These are phyloP conservation scores for Pleurotus eryngii DNA, from an alignment of 768 basidiomycete genomes.

Conservation along the genomic window DNA sequence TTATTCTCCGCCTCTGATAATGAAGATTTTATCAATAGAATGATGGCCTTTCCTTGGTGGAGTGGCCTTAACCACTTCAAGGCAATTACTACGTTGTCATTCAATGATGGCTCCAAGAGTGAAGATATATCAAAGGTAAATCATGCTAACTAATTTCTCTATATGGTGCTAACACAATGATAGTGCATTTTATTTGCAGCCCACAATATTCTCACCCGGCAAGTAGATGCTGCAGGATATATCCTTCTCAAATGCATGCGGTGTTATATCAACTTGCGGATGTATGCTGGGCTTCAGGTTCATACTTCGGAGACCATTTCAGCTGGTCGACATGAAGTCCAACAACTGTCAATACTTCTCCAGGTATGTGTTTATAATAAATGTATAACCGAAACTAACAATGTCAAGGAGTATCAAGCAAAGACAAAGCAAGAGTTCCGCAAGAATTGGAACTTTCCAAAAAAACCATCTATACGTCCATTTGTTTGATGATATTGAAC, in stretches of 20 bases:
- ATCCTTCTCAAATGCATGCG: slow-evolving; percentile 23
- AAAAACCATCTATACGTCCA: slow-evolving; percentile 31
- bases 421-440: slow-evolving; percentile 9
- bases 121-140: slow-evolving; percentile 32
- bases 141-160: background rate
- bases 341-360: slow-evolving; percentile 14
- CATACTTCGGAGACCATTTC: slow-evolving; percentile 26
- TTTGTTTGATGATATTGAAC: slow-evolving; percentile 25
- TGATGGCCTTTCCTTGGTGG: slow-evolving; percentile 29
- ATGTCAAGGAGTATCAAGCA: background rate
- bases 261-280: slow-evolving; percentile 27
- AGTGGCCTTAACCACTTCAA: slow-evolving; percentile 29
- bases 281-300: slow-evolving; percentile 25
- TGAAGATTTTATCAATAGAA: slow-evolving; percentile 15
- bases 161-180: background rate
- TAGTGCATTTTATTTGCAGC: slow-evolving; percentile 27
- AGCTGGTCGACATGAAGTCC: slow-evolving; percentile 14
- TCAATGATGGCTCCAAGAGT: slow-evolving; percentile 32
- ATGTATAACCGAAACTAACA: background rate
- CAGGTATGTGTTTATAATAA: slow-evolving; percentile 15
- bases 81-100: slow-evolving; percentile 19
- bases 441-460: slow-evolving; percentile 32
- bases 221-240: slow-evolving; percentile 15
- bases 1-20: background rate
- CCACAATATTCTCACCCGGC: slow-evolving; percentile 17